Evolutionary conservation across 768 basidiomycete species (phyloP), one percentile per base, ranked within the genome.

Genomic region (Suillus lakei): DNA sequence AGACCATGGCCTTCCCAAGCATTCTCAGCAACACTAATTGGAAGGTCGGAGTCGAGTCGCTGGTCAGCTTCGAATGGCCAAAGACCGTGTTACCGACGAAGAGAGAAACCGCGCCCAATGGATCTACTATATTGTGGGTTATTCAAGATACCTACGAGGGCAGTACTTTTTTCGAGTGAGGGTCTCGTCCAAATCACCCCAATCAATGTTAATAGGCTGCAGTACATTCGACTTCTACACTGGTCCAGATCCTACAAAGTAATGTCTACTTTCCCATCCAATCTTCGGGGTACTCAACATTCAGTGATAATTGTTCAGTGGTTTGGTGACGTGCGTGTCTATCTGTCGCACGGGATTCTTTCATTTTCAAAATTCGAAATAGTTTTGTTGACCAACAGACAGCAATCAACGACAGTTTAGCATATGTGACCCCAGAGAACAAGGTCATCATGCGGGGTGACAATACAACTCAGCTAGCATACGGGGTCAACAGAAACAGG

Each of bases 391-490:
- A 91, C 69, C 65, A 75, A 61, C 76, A 76, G 18, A 82, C 79
- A 58, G 90, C 91, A 4, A 84, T 88, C 69, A 71, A 79, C 13
- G 75, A 80, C 46, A 78, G 82, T 53, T 82, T 93, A 9, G 86
- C 84, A 2, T 91, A 83, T 72, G 82, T 90, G 16, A 79, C 84
- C 15, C 80, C 81, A 26, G 80, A 88, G 72, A 84, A 84, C 43
- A 83, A 82, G 36, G 88, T 91, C 41, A 82, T 92, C 23, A 93
- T 94, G 91, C 86, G 88, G 72, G 91, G 90, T 15, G 92, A 94
- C 67, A 82, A 91, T 71, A 88, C 85, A 1, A 88, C 83, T 18
- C 79, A 75, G 77, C 75, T 93, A 28, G 68, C 80, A 8, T 58
- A 78, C 41, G 90, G 90, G 32, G 79, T 82, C 63, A 81, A 83